Base-by-base conservation (phyloP, 1,284 basidiomycete genomes). In the Sparassis latifolia region DNA sequence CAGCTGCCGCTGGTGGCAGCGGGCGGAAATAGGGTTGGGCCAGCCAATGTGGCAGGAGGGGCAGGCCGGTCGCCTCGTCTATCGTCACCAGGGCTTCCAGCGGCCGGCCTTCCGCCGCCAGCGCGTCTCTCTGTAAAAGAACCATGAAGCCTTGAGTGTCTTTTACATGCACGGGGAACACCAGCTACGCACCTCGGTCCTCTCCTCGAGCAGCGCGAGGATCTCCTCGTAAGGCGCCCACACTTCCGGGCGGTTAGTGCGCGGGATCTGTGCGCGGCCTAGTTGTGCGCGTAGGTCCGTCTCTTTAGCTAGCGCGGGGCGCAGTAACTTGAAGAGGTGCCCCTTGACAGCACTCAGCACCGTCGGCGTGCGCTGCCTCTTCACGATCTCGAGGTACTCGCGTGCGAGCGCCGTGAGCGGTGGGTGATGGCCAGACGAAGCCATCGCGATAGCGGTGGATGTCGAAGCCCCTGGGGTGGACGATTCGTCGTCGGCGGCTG, bases 291-390 rank as follows among this genome's bases (percentile, higher is more conserved):
- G 74, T 44, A 97, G 66, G 62, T 94, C 91, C 0, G 71, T 75
- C 59, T 93, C 83, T 35, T 75, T 65, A 20, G 71, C 74, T 33
- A 98, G 71, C 0, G 86, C 86, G 0, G 92, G 90, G 0, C 88
- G 82, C 68, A 97, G 80, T 29, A 98, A 70, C 65, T 96, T 93
- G 79, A 97, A 98, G 33, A 99, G 65, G 63, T 99, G 96, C 0
- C 90, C 86, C 64, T 97, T 96, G 58, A 97, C 79, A 0, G 91
- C 91, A 54, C 86, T 85, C 33, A 77, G 66, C 1, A 78, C 64
- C 2, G 94, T 95, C 1, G 77, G 75, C 2, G 93, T 96, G 61
- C 81, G 76, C 20, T 94, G 78, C 0, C 71, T 64, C 35, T 75
- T 72, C 3, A 94, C 91, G 55, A 97, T 92, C 42, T 79, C 76